Evolutionary conservation across 257 asterid species (phyloP), one percentile per base, ranked within the genome.

Genomic region (Lavandula angustifolia): DNA sequence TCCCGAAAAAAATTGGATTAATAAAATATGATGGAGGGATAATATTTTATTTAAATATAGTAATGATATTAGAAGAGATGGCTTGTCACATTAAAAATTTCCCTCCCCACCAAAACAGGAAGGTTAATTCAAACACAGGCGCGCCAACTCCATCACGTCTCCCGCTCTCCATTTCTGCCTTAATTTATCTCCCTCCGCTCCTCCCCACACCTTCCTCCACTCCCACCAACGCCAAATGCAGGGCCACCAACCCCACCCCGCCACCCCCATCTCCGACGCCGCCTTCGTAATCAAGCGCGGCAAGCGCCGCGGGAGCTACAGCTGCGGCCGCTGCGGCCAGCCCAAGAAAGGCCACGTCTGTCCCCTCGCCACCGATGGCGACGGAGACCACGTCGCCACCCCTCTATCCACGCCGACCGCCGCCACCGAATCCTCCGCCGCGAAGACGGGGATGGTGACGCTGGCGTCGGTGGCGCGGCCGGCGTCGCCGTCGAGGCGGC

Each of bases 271-370:
- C 68, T 70, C 92, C 73, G 96, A 81, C 65, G 80, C 80, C 14
- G 79, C 78, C 6, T 55, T 70, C 54, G 70, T 74, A 11, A 65
- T 65, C 17, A 80, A 83, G 72, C 74, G 79, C 55, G 92, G 91
- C 68, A 86, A 83, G 47, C 87, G 72, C 69, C 77, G 97, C 4
- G 99, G 99, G 1, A 79, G 35, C 75, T 94, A 94, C 73, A 90
- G 74, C 84, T 94, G 99, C 22, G 95, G 99, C 32, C 88, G 97
- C 2, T 94, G 99, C 62, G 97, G 97, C 1, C 60, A 66, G 5
- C 97, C 99, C 1, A 94, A 94, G 62, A 87, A 83, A 75, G 99
- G 99, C 34, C 99, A 94, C 12, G 50, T 43, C 7, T 94, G 97
- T 55, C 67, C 67, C 7, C 5, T 75, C 3, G 33, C 82, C 3